These are phyloP conservation scores for Cryphonectria radicalis DNA, from an alignment of 2,329 filamentous ascomycete genomes.

Conservation along the genomic window DNA sequence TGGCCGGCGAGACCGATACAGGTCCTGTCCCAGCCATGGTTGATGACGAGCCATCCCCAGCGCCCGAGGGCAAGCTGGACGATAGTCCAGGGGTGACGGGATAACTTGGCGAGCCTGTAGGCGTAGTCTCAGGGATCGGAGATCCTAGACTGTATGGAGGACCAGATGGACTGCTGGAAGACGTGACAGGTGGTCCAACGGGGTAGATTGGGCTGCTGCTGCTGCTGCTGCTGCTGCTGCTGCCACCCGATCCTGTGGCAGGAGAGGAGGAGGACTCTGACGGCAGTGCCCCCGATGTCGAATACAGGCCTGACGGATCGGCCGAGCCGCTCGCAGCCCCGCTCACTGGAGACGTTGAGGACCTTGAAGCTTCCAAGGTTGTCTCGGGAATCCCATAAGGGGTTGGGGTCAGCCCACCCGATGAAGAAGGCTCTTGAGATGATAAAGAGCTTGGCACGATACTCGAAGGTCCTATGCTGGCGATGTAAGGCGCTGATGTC, in stretches of 20 bases:
- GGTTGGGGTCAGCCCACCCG: conserved; percentile 4
- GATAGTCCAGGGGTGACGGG: not conserved
- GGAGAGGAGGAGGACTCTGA: not conserved
- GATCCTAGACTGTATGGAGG: not conserved
- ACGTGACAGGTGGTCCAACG: not conserved
- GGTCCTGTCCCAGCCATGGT: not conserved
- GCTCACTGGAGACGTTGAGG: not conserved
- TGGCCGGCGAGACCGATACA: conserved; percentile 9
- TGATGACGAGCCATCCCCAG: not conserved
- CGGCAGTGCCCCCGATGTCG: not conserved
- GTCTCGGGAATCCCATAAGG: not conserved
- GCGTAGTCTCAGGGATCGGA: not conserved
- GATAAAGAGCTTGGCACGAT: not conserved
- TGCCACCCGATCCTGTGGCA: not conserved
- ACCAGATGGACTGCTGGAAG: not conserved
- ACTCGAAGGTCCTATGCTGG: not conserved
- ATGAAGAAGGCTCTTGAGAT: conserved; percentile 1
- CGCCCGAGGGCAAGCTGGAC: not conserved
- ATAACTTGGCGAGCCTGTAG: not conserved
- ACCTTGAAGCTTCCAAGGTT: not conserved
- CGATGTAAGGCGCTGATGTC: not conserved
- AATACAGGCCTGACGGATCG: not conserved
- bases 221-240: not conserved
- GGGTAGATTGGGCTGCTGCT: not conserved
- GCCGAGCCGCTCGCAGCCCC: conserved; percentile 6